Base-by-base conservation (phyloP, 148 eudicot species). In the Rhododendron molle region DNA sequence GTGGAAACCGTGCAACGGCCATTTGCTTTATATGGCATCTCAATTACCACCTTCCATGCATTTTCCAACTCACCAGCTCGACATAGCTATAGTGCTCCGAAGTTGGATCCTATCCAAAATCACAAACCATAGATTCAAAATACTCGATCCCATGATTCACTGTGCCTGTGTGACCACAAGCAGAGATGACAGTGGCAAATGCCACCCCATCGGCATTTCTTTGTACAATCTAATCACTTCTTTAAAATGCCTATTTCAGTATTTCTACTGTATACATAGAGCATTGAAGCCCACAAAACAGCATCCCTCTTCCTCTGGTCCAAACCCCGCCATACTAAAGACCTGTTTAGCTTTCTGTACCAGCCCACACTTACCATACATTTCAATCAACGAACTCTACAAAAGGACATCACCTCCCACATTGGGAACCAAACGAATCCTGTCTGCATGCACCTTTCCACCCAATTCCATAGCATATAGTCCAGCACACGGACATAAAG, bases 321-420 rank as follows among this genome's bases (percentile, higher is more conserved):
- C 85, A 84, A 91, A 87, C 52, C 96, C 93, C 10, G 78, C 88
- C 90, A 91, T 86, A n/a, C 86, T 78, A 85, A 92, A 95, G 20
- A 90, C 89, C 50, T 74, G 89, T 74, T 82, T 84, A 43, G 94
- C 95, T 62, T 90, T 89, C 71, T 82, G 87, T 21, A 91, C 89
- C 21, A 90, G 50, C 62, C 95, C 95, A 91, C 94, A 93, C 79
- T 90, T 93, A 0, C 98, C 95, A 89, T 94, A 93, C 94, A 95
- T 91, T 76, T 95, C 95, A 88, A 95, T 92, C 87, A 95, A 85
- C 43, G 92, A 90, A 86, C 96, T 93, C 86, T 90, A 89, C 15
- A 93, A 76, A 87, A 90, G 90, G 62, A 93, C 90, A 88, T 93
- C 98, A 36, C 73, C 76, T 81, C 86, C 88, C 60, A 88, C 30